Evolutionary conservation across 106 monocot species (phyloP).

Genomic region (Alisma plantagoaquatica): DNA sequence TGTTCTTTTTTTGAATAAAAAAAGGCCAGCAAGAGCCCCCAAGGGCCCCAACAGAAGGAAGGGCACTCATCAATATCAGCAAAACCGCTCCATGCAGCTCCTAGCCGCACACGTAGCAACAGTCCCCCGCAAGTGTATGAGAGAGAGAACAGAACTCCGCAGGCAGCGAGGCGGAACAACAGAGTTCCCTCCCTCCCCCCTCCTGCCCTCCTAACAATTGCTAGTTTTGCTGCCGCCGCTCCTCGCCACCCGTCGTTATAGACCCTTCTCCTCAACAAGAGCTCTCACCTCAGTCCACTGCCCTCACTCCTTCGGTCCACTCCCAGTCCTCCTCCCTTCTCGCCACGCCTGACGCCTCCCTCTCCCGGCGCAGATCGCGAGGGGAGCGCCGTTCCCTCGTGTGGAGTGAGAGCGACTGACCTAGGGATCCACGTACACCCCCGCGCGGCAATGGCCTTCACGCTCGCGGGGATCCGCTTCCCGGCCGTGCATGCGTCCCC

Average conservation of each 20-base stretch:
- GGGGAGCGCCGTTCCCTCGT: too few relatives aligned
- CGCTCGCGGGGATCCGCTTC: conserved; percentile 4
- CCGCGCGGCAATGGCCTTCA: conserved; percentile 11
- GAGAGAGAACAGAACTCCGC: too few relatives aligned
- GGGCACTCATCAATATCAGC: too few relatives aligned
- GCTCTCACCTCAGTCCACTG: not conserved
- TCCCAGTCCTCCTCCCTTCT: not conserved
- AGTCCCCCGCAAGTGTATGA: too few relatives aligned
- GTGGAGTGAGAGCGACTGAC: too few relatives aligned
- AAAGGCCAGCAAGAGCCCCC: too few relatives aligned
- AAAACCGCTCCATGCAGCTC: conserved; percentile 5
- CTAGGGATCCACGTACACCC: too few relatives aligned
- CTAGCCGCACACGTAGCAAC: conserved; percentile 7
- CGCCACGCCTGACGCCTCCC: not conserved
- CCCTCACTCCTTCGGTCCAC: conserved; percentile 6
- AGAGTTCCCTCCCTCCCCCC: not conserved
- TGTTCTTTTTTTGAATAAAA: too few relatives aligned
- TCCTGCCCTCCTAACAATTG: not conserved
- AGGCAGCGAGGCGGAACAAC: not conserved
- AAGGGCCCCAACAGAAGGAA: too few relatives aligned
- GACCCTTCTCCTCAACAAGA: not conserved
- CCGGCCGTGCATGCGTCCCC: not conserved
- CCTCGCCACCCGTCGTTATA: not conserved
- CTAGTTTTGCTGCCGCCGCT: too few relatives aligned
- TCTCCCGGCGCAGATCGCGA: too few relatives aligned